phyloP scores from a whole-genome alignment of 352 stramenopile species.

The Globisporangium apiculatum region DNA sequence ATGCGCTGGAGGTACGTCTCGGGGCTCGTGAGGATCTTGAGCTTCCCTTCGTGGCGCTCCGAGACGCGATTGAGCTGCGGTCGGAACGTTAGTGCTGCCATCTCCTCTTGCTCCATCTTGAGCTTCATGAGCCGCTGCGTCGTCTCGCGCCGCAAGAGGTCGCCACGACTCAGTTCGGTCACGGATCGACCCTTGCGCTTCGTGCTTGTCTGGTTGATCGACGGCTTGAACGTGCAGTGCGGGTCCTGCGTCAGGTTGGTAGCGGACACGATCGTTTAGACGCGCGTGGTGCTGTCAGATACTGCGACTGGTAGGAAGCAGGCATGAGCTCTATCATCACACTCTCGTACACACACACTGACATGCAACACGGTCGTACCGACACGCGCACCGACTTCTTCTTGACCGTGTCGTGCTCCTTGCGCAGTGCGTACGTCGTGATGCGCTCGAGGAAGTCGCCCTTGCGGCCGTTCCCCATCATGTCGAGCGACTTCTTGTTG shows the following conservation, averaged over 20 bases:
- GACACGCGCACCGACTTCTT: slow-evolving; percentile 58
- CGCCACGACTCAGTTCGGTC: slow-evolving; percentile 72
- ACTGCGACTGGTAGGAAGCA: too few relatives aligned
- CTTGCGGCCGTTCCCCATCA: slow-evolving; percentile 79
- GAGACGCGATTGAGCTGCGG: slow-evolving; percentile 67
- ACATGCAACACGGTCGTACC: slow-evolving; percentile 18
- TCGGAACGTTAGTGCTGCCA: slow-evolving; percentile 72
- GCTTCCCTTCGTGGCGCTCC: slow-evolving; percentile 53
- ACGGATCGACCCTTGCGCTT: slow-evolving; percentile 61
- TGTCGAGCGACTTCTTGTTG: slow-evolving; percentile 73
- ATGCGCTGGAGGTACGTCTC: slow-evolving; percentile 81
- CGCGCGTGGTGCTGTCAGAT: too few relatives aligned
- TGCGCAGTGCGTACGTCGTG: slow-evolving; percentile 64
- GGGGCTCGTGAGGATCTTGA: slow-evolving; percentile 74
- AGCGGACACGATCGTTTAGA: neutral
- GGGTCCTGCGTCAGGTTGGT: slow-evolving; percentile 35
- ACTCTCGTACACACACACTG: neutral
- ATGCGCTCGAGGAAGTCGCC: slow-evolving; percentile 79
- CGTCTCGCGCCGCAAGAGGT: slow-evolving; percentile 70
- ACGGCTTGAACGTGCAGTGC: slow-evolving; percentile 78
- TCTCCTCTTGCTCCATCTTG: slow-evolving; percentile 85
- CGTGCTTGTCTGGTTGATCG: slow-evolving; percentile 67
- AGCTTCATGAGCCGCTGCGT: slow-evolving; percentile 78
- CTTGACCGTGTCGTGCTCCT: slow-evolving; percentile 74
- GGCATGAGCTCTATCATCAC: too few relatives aligned